These are phyloP conservation scores for Hemisphaericaspora xylanilytica DNA, from an alignment of 1,139 yeast species.

Conservation along the genomic window DNA sequence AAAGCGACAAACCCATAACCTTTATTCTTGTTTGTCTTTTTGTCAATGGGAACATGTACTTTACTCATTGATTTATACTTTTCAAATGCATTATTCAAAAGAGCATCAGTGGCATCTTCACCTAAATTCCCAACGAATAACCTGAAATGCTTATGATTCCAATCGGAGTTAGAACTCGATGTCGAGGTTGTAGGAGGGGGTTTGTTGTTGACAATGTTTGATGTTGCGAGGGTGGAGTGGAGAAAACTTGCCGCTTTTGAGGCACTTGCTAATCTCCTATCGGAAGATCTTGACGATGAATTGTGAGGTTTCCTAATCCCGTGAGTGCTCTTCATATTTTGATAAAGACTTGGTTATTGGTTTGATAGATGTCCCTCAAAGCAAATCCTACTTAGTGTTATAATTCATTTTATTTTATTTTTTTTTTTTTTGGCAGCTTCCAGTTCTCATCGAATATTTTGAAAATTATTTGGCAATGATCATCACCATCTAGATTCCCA, in stretches of 20 bases:
- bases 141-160: conserved; percentile 70
- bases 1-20: conserved; percentile 77
- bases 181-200: conserved; percentile 22
- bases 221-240: conserved; percentile 17
- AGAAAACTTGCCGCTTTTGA: conserved; percentile 43
- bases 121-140: conserved; percentile 76
- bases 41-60: conserved; percentile 54
- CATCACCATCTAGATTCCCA: background rate
- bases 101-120: conserved; percentile 59
- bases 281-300: conserved; percentile 35
- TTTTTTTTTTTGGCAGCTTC: too few species aligned
- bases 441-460: background rate
- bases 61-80: conserved; percentile 50
- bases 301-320: conserved; percentile 15
- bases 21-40: conserved; percentile 43
- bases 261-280: conserved; percentile 51
- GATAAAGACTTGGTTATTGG: background rate
- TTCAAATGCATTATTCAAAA: conserved; percentile 50
- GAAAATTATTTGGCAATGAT: background rate
- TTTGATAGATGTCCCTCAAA: background rate
- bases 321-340: conserved; percentile 6
- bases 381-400: too few species aligned
- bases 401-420: too few species aligned
- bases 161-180: conserved; percentile 29
- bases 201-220: conserved; percentile 6